Conservation (phyloP, 2,329 filamentous ascomycete genomes). For the Diaporthe caulivora region DNA sequence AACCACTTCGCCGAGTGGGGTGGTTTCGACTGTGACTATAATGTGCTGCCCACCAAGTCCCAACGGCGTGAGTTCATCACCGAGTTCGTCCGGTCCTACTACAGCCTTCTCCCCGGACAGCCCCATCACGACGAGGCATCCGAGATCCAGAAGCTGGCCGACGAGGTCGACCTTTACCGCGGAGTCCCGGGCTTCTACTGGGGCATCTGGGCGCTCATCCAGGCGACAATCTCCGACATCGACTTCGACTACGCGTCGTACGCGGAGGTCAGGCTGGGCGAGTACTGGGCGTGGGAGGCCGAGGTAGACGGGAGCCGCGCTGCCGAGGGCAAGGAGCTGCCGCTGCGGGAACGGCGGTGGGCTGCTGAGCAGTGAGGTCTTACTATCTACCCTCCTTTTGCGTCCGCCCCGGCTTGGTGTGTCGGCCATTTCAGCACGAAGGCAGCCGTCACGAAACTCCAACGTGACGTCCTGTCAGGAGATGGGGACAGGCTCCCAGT, state of each 20-base stretch:
- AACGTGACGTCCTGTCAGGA: not conserved
- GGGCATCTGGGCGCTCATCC: slow-evolving; percentile 97
- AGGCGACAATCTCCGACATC: slow-evolving; percentile 93
- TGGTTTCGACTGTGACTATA: slow-evolving; percentile 94
- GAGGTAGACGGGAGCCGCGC: slow-evolving; percentile 75
- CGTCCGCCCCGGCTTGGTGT: not conserved
- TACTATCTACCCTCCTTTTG: not conserved
- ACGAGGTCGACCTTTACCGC: slow-evolving; percentile 88
- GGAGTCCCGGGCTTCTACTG: slow-evolving; percentile 91
- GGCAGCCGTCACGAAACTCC: not conserved
- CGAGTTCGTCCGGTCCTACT: slow-evolving; percentile 86
- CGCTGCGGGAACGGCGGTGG: slow-evolving; percentile 86
- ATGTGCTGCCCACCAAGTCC: slow-evolving; percentile 80
- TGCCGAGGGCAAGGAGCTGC: slow-evolving; percentile 67
- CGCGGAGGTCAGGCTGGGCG: slow-evolving; percentile 85
- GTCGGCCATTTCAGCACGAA: not conserved
- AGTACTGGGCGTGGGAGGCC: slow-evolving; percentile 93
- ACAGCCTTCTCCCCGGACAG: slow-evolving; percentile 61
- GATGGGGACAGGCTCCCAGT: slow-evolving; percentile 8
- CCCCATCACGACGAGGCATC: slow-evolving; percentile 62
- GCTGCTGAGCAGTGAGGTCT: slow-evolving; percentile 65
- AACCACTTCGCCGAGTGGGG: slow-evolving; percentile 99
- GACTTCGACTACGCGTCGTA: slow-evolving; percentile 97
- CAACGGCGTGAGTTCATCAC: slow-evolving; percentile 84
- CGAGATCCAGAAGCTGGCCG: slow-evolving; percentile 77